Conservation (phyloP, 352 stramenopile genomes). For the Aphanomyces euteiches region DNA sequence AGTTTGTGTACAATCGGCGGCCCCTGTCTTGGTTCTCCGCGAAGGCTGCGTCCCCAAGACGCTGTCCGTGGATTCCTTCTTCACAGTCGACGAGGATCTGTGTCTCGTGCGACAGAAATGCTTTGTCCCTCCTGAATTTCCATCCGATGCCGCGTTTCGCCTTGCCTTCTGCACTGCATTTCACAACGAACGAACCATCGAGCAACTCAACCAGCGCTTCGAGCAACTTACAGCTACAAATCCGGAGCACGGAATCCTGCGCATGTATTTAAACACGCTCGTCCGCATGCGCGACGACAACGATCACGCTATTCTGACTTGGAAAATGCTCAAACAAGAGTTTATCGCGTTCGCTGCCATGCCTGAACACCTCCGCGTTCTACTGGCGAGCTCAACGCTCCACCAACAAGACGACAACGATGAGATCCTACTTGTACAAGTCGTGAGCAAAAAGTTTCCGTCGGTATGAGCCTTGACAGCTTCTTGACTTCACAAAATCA, state of each 20-base stretch:
- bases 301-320: not conserved
- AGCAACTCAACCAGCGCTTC: conserved; percentile 47
- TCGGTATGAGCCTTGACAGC: conserved; percentile 38
- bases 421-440: conserved; percentile 42
- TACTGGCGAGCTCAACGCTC: conserved; percentile 54
- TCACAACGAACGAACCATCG: conserved; percentile 33
- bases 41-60: no score
- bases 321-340: not conserved
- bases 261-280: conserved; percentile 38
- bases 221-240: conserved; percentile 40
- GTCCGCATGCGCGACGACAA: conserved; percentile 35
- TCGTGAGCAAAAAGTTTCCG: conserved; percentile 55
- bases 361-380: conserved; percentile 8
- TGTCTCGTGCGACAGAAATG: conserved; percentile 55
- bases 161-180: conserved; percentile 54
- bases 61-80: conserved; percentile 35
- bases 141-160: conserved; percentile 44
- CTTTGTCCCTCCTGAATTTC: conserved; percentile 47
- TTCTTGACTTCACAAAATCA: not conserved
- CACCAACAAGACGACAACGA: conserved; percentile 40
- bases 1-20: no score
- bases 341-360: conserved; percentile 10
- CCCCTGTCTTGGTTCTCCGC: no score
- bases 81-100: conserved; percentile 53
- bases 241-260: conserved; percentile 34